phyloP scores from a whole-genome alignment of 2,329 filamentous ascomycete species.

The Trichoderma citrinoviride region DNA sequence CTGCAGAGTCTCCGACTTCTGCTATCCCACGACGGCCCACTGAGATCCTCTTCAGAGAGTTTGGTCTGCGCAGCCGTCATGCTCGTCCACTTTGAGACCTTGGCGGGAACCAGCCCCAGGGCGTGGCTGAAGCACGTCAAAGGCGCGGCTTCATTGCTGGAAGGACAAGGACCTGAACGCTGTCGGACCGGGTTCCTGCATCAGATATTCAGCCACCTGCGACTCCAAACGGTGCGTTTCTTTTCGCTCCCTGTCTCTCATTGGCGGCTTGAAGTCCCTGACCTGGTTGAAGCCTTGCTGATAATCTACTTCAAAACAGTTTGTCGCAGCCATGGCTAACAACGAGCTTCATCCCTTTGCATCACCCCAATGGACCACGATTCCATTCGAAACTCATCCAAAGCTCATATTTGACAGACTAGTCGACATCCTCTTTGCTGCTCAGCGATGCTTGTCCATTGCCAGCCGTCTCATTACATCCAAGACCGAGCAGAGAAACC shows the following conservation, averaged over 20 bases:
- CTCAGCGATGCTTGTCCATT: conserved; percentile 7
- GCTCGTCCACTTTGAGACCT: conserved; percentile 25
- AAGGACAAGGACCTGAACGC: conserved; percentile 14
- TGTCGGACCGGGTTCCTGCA: conserved; percentile 23
- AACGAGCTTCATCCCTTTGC: conserved; percentile 35
- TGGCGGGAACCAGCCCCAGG: conserved; percentile 17
- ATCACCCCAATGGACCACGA: conserved; percentile 44
- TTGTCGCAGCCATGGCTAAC: conserved; percentile 21
- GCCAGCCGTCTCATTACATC: conserved; percentile 14
- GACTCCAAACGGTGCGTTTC: conserved; percentile 21
- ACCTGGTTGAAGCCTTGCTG: not conserved
- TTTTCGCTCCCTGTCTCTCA: not conserved
- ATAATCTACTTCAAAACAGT: not conserved
- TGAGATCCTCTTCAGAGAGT: not conserved
- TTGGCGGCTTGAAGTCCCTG: too few relatives aligned
- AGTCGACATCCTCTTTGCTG: conserved; percentile 40
- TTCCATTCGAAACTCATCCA: conserved; percentile 46
- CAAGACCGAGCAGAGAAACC: not conserved
- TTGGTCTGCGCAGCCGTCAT: conserved; percentile 23
- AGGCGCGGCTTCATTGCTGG: conserved; percentile 19
- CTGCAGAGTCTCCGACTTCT: conserved; percentile 4
- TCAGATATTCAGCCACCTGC: conserved; percentile 22
- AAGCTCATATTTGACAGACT: conserved; percentile 47
- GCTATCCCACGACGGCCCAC: not conserved
- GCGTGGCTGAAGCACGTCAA: conserved; percentile 21